Base-by-base conservation (phyloP, 306 rosid species). In the Pterocarpus macrocarpus region DNA sequence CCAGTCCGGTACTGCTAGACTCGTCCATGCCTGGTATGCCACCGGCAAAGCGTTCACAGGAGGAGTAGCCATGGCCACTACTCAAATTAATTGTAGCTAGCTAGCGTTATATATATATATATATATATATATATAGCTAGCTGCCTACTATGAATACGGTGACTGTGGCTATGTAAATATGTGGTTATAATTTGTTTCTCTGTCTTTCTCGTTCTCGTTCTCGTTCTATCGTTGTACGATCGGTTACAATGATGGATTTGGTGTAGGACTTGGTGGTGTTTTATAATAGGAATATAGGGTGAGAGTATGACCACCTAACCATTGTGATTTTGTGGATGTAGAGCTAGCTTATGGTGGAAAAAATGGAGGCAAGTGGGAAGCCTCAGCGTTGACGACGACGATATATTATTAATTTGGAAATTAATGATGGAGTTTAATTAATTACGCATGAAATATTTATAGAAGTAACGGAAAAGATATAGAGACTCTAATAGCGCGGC, bases 1-100 rank as follows among this genome's bases (percentile, higher is more conserved):
- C 94, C 94, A 90, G 0, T 45, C 86, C 0, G 91, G 94, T 2
- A 86, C 90, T 0, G 88, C 86, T 1, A 7, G 33, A 8, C 69
- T 59, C 4, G 85, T 71, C 56, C 76, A 77, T 39, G 86, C 80
- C 12, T 28, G 32, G 77, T 90, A 90, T n/a, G 94, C 91, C 8
- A 64, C 1, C 1, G 88, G 85, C 35, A 83, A 34, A 0, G 81
- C 35, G 50, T 64, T 64, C 66, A 57, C 75, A 0, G 86, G 81
- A 55, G 88, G 62, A 66, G 70, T 44, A 1, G 80, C 86, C 88
- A 86, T 80, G 33, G 32, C 71, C 14, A 9, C 16, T 43, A 4
- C 2, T 3, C 2, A 43, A 43, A 43, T 43, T 43, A 6, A 7
- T 43, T 8, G 47, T 43, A 6, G 9, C 45, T 41, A 43, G 47